phyloP scores from a whole-genome alignment of 805 yeast species.

The Saturnispora mendoncae region DNA sequence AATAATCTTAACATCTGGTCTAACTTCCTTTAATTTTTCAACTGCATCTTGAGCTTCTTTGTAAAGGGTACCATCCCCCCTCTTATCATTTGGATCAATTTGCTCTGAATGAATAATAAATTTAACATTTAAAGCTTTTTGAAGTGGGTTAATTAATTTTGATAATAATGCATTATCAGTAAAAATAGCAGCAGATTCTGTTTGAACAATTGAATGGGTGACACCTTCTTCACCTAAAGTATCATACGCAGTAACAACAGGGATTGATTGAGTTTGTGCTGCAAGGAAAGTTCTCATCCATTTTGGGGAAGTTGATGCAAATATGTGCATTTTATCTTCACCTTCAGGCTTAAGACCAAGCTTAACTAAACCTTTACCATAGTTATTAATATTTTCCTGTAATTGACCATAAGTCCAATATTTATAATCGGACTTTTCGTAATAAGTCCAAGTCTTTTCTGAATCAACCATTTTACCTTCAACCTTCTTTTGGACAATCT shows the following conservation, averaged over 20 bases:
- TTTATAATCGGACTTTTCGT: constrained; percentile 67
- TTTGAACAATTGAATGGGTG: constrained; percentile 76
- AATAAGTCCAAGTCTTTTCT: constrained; percentile 83
- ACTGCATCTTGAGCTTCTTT: constrained; percentile 47
- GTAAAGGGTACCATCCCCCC: constrained; percentile 54
- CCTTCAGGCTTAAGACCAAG: constrained; percentile 61
- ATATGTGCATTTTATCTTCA: constrained; percentile 64
- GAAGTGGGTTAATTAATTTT: constrained; percentile 63
- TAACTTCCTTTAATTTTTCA: constrained; percentile 49
- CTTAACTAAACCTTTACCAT: constrained; percentile 69
- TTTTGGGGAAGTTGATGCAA: constrained; percentile 76
- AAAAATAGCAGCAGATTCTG: constrained; percentile 69
- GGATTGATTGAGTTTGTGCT: constrained; percentile 65
- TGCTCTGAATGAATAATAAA: constrained; percentile 63
- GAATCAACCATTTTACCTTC: constrained; percentile 67
- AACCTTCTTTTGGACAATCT: constrained; percentile 61
- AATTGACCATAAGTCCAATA: constrained; percentile 57
- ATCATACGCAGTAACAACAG: constrained; percentile 93
- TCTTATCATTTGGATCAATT: constrained; percentile 52
- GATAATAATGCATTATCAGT: constrained; percentile 71
- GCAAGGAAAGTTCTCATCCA: constrained; percentile 90
- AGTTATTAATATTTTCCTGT: constrained; percentile 36
- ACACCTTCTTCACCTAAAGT: constrained; percentile 86
- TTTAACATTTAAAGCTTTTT: constrained; percentile 51
- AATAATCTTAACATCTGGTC: constrained; percentile 67